phyloP scores from a whole-genome alignment of 1,139 yeast genomes.

The Blastobotrys serpentis region DNA sequence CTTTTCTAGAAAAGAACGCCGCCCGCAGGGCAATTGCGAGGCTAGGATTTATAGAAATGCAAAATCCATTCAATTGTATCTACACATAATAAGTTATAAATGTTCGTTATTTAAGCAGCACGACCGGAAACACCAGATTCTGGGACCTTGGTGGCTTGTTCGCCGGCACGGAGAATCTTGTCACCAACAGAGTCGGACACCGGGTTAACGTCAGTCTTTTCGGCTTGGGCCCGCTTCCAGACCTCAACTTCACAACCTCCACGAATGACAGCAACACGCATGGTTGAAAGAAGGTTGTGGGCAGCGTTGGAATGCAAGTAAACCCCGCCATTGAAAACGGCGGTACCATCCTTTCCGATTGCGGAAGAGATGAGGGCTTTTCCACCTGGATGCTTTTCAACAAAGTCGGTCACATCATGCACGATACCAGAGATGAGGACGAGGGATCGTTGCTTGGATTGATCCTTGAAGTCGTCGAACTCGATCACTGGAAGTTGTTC shows the following conservation, averaged over 20 bases:
- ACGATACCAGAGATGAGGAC: conserved; percentile 91
- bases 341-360: conserved; percentile 93
- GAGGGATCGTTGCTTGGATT: conserved; percentile 59
- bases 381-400: conserved; percentile 98
- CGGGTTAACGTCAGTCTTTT: conserved; percentile 54
- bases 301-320: conserved; percentile 97
- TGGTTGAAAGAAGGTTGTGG: conserved; percentile 88
- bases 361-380: conserved; percentile 82
- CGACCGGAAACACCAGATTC: conserved; percentile 36
- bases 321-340: conserved; percentile 97
- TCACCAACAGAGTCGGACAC: conserved; percentile 53
- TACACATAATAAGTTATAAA: conserved; percentile 11
- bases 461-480: conserved; percentile 72
- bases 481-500: conserved; percentile 89
- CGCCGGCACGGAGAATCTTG: conserved; percentile 57
- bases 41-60: no score
- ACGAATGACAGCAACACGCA: conserved; percentile 93
- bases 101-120: conserved; percentile 31
- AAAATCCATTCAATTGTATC: not conserved
- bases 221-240: conserved; percentile 62
- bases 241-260: conserved; percentile 83
- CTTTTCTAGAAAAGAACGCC: no score
- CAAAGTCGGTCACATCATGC: conserved; percentile 81
- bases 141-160: conserved; percentile 51
- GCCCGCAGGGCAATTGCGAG: no score